Evolutionary conservation across 768 basidiomycete species (phyloP).

Genomic region (Serendipita sp.): DNA sequence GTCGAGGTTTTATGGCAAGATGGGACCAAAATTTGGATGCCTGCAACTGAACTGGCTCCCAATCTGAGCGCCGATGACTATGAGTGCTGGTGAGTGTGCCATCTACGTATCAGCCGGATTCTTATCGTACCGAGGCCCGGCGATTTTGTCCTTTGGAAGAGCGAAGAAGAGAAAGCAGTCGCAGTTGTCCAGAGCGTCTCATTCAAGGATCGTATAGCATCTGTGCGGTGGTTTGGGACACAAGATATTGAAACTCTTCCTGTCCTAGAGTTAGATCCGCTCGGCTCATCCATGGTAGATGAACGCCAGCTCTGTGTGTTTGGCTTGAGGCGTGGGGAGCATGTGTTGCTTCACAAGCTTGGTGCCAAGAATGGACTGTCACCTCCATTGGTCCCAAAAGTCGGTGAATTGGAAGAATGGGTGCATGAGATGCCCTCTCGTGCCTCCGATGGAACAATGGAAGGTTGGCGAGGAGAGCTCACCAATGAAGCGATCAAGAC

Average conservation of each 20-base stretch:
- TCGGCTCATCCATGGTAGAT: slow-evolving; percentile 43
- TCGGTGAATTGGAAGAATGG: slow-evolving; percentile 76
- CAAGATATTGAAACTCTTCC: slow-evolving; percentile 47
- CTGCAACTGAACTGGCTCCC: slow-evolving; percentile 54
- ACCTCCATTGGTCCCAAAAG: slow-evolving; percentile 56
- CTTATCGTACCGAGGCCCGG: slow-evolving; percentile 51
- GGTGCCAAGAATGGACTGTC: slow-evolving; percentile 59
- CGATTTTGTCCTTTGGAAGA: slow-evolving; percentile 74
- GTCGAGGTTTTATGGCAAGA: slow-evolving; percentile 80
- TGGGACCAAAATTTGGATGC: slow-evolving; percentile 47
- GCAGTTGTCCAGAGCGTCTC: slow-evolving; percentile 72
- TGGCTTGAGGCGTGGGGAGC: slow-evolving; percentile 71
- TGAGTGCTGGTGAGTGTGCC: slow-evolving; percentile 57
- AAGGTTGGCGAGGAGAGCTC: slow-evolving; percentile 41
- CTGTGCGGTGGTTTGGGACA: slow-evolving; percentile 31
- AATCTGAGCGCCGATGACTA: slow-evolving; percentile 83
- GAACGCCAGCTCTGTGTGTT: slow-evolving; percentile 26
- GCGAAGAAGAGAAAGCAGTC: slow-evolving; percentile 46
- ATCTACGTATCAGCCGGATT: neutral
- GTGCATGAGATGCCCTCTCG: slow-evolving; percentile 42
- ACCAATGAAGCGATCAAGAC: slow-evolving; percentile 10
- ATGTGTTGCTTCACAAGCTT: slow-evolving; percentile 61
- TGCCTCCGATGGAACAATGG: slow-evolving; percentile 32
- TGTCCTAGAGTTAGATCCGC: slow-evolving; percentile 77
- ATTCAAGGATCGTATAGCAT: slow-evolving; percentile 53